phyloP scores from a whole-genome alignment of 2,329 filamentous ascomycete genomes.

The Dactylellina sp. region DNA sequence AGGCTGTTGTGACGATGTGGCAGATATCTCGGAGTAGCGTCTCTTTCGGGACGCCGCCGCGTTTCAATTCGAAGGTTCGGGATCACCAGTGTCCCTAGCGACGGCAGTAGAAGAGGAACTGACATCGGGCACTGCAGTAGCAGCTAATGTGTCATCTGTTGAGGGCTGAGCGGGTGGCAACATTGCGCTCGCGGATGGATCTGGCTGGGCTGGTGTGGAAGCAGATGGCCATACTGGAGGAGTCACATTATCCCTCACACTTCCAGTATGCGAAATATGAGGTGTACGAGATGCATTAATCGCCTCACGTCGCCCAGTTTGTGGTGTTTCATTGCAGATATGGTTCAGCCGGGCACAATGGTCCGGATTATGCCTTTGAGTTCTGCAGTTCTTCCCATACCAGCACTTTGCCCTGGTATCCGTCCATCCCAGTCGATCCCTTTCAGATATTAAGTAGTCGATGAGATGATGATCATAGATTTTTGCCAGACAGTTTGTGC shows the following conservation, averaged over 20 bases:
- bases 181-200: not conserved
- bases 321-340: conserved; percentile 37
- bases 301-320: conserved; percentile 22
- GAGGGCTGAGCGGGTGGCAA: not conserved
- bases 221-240: not conserved
- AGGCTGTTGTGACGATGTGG: conserved; percentile 29
- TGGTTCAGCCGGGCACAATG: conserved; percentile 51
- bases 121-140: not conserved
- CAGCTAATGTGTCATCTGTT: not conserved
- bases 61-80: conserved; percentile 52
- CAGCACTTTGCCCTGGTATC: conserved; percentile 40
- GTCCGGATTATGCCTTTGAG: conserved; percentile 46
- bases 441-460: conserved; percentile 39
- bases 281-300: not conserved
- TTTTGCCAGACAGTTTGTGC: conserved; percentile 13
- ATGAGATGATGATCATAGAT: conserved; percentile 34
- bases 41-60: conserved; percentile 53
- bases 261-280: conserved; percentile 25
- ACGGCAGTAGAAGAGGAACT: conserved; percentile 11
- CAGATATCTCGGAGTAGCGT: conserved; percentile 53
- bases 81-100: conserved; percentile 23
- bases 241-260: conserved; percentile 26
- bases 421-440: conserved; percentile 44
- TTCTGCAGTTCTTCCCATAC: conserved; percentile 52
- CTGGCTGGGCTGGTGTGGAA: not conserved